These are phyloP conservation scores for Codiaeum variegatum DNA, from an alignment of 441 rosid genomes.

Conservation along the genomic window DNA sequence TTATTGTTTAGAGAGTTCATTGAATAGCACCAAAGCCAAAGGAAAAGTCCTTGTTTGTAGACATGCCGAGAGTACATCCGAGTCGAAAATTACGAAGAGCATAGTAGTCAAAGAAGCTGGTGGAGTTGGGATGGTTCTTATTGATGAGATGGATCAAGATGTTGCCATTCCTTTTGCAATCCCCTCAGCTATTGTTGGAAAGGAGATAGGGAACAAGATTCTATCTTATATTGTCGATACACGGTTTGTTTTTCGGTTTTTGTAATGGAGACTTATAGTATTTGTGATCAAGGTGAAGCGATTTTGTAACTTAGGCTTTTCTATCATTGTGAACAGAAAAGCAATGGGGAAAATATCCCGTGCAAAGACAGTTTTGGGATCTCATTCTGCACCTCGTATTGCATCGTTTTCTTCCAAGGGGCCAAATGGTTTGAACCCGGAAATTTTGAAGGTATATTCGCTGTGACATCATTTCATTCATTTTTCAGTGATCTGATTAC, in stretches of 20 bases:
- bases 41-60: slow-evolving; percentile 54
- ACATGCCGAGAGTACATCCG: slow-evolving; percentile 46
- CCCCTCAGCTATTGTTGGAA: slow-evolving; percentile 52
- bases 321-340: slow-evolving; percentile 27
- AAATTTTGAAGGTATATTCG: slow-evolving; percentile 56
- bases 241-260: slow-evolving; percentile 29
- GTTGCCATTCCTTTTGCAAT: slow-evolving; percentile 54
- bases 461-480: too few species aligned
- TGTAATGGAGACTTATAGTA: neutral
- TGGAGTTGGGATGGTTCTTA: slow-evolving; percentile 53
- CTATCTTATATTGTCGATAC: slow-evolving; percentile 38
- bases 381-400: slow-evolving; percentile 51
- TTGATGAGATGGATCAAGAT: slow-evolving; percentile 47
- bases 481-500: neutral
- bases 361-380: slow-evolving; percentile 52
- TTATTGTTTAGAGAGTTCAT: slow-evolving; percentile 51
- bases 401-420: slow-evolving; percentile 71
- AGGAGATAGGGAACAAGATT: slow-evolving; percentile 35
- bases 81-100: slow-evolving; percentile 53
- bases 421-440: slow-evolving; percentile 62
- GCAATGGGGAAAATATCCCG: slow-evolving; percentile 40
- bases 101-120: slow-evolving; percentile 48
- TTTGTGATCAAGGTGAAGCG: neutral
- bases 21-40: slow-evolving; percentile 43
- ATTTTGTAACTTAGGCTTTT: slow-evolving; percentile 11